Conservation (phyloP, 192 early-diverging fungal species). For the Backusella mclennaniae region DNA sequence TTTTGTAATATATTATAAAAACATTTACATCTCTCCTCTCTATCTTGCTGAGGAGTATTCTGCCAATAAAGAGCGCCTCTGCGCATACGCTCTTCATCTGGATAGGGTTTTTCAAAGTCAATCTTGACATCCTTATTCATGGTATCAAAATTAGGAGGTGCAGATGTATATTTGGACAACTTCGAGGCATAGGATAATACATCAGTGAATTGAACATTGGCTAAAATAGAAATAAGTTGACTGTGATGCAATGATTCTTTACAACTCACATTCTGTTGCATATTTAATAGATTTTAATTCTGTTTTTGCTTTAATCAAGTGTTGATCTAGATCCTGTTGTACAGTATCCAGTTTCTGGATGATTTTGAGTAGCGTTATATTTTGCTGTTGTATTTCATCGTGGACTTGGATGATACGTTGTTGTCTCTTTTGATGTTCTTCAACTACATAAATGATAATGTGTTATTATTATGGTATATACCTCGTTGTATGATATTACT, state of each 20-base stretch:
- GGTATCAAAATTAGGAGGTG: conserved; percentile 49
- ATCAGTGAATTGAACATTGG: conserved; percentile 43
- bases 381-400: conserved; percentile 45
- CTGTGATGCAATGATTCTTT: not conserved
- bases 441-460: conserved; percentile 32
- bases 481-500: conserved; percentile 27
- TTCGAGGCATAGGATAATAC: conserved; percentile 52
- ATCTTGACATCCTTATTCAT: conserved; percentile 42
- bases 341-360: conserved; percentile 36
- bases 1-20: not conserved
- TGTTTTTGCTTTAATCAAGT: conserved; percentile 24
- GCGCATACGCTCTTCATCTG: conserved; percentile 53
- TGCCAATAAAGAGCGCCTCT: conserved; percentile 50
- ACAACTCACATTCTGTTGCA: conserved; percentile 25
- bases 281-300: conserved; percentile 31
- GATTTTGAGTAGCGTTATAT: conserved; percentile 38
- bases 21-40: conserved; percentile 33
- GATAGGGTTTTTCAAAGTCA: conserved; percentile 52
- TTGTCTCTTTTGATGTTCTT: conserved; percentile 48
- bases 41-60: conserved; percentile 36
- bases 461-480: too few species aligned
- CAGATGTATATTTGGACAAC: conserved; percentile 50
- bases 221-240: conserved; percentile 11
- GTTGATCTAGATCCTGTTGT: conserved; percentile 31
- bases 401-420: conserved; percentile 45